Evolutionary conservation across 129 eudicot genomes (phyloP).

Genomic region (Escallonia rubra): DNA sequence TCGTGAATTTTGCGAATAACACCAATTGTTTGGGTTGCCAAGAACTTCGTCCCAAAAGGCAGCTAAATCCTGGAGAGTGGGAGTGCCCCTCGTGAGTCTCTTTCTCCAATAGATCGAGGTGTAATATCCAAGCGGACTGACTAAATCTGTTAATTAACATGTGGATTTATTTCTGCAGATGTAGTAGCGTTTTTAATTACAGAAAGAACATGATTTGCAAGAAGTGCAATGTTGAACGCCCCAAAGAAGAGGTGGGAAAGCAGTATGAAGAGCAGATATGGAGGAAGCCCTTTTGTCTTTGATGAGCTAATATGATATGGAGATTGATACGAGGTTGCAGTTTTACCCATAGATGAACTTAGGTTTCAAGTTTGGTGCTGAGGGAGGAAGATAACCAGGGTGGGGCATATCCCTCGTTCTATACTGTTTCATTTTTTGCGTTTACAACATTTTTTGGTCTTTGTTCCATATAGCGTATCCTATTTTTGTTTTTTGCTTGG

Average conservation of each 20-base stretch:
- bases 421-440: too few species aligned
- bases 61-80: conserved; percentile 76
- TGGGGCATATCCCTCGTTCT: too few species aligned
- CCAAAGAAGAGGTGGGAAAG: conserved; percentile 18
- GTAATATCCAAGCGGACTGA: not conserved
- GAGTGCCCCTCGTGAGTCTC: conserved; percentile 79
- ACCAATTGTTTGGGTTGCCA: conserved; percentile 65
- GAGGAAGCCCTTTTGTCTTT: conserved; percentile 35
- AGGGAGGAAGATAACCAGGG: too few species aligned
- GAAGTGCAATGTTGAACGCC: conserved; percentile 46
- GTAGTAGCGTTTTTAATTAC: conserved; percentile 65
- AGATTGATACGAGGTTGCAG: too few species aligned
- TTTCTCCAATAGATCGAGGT: not conserved
- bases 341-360: too few species aligned
- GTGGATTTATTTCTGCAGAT: conserved; percentile 11
- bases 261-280: conserved; percentile 40
- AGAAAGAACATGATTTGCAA: conserved; percentile 48
- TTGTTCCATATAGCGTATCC: too few species aligned
- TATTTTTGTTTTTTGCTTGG: too few species aligned
- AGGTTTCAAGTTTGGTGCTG: too few species aligned
- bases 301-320: too few species aligned
- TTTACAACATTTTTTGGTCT: too few species aligned
- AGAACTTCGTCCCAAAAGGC: conserved; percentile 60
- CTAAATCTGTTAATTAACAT: not conserved
- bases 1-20: conserved; percentile 83